Evolutionary conservation across 768 basidiomycete species (phyloP).

Genomic region (Naganishia kalamii): DNA sequence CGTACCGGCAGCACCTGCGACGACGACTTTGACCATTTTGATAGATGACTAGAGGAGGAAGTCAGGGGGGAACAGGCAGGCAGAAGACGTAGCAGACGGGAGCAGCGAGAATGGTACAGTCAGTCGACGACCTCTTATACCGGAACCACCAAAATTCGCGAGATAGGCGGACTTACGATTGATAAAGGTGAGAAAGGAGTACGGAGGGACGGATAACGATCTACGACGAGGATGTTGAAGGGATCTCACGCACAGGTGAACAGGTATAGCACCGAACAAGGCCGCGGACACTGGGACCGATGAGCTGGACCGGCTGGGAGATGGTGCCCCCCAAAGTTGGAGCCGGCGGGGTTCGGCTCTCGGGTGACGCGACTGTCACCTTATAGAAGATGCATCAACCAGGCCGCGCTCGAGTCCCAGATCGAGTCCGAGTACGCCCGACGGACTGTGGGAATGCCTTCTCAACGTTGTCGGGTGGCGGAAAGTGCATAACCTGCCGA

Average conservation of each 20-base stretch:
- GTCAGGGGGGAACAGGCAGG: constrained; percentile 1
- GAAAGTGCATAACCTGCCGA: no score
- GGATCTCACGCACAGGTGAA: not conserved
- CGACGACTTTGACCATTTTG: constrained; percentile 74
- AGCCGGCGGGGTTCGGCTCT: not conserved
- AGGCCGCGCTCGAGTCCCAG: no score
- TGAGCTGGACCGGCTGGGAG: not conserved
- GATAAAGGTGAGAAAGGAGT: constrained; percentile 4
- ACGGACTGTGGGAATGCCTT: no score
- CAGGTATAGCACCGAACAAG: constrained; percentile 6
- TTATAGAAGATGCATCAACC: no score
- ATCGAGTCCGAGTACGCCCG: no score
- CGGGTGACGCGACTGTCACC: no score
- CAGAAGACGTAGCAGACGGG: not conserved
- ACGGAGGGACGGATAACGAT: not conserved
- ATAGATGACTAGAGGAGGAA: constrained; percentile 6
- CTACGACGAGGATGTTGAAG: not conserved
- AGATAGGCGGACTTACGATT: not conserved
- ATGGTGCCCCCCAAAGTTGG: not conserved
- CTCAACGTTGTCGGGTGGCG: no score
- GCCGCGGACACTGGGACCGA: not conserved
- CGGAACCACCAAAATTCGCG: not conserved
- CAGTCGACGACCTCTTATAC: not conserved
- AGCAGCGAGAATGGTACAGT: not conserved
- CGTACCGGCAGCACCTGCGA: constrained; percentile 88